Evolutionary conservation across 768 basidiomycete genomes (phyloP), one percentile per base, ranked within the genome.

Genomic region (Pholiota conissans): DNA sequence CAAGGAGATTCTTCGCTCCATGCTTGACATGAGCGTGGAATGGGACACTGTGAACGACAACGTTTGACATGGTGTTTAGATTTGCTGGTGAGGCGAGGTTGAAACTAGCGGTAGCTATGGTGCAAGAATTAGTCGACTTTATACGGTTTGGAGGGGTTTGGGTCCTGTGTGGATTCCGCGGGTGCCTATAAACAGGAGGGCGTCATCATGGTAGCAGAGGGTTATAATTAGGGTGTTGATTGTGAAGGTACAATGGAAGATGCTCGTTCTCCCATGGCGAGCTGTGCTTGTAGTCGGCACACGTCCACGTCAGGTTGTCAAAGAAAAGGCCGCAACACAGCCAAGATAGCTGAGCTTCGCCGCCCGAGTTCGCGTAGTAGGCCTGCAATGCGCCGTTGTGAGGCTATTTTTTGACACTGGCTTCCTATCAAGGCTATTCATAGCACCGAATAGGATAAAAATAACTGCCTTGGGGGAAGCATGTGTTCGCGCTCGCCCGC

Each of bases 1-100:
- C 75, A 46, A 85, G 69, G 61, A 86, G 73, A 30, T 81, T 74
- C 63, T 69, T 75, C 16, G 76, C 81, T 42, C 78, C 76, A n/a
- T 71, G 60, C 58, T 66, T 68, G 64, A 85, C 52, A 61, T 76
- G 76, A 20, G 42, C 32, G 9, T 54, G 28, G 28, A 54, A 54
- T 2, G 52, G 40, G 28, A 54, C 40, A 22, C 42, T 45, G 10
- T 54, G 22, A 14, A 54, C n/a, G 5, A 54, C 28, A 22, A 45
- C 13, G 52, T 52, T 22, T 10, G 52, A 45, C 42, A 46, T 45
- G 27, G 27, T 14, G 24, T 18, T 37, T 24, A 5, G n/a, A 37
- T 18, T 20, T 20, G 16, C 16, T n/a, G 16, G 7, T 39, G 37
- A 4, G 16, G 40, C 16, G 22, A 2, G 28, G 52, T 3, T 29